Percentiles rank a stretch among this genome's conserved stretches.
These are phyloP conservation scores for Toxicodendron radicans DNA, from an alignment of 345 rosid species.

Conservation along the genomic window DNA sequence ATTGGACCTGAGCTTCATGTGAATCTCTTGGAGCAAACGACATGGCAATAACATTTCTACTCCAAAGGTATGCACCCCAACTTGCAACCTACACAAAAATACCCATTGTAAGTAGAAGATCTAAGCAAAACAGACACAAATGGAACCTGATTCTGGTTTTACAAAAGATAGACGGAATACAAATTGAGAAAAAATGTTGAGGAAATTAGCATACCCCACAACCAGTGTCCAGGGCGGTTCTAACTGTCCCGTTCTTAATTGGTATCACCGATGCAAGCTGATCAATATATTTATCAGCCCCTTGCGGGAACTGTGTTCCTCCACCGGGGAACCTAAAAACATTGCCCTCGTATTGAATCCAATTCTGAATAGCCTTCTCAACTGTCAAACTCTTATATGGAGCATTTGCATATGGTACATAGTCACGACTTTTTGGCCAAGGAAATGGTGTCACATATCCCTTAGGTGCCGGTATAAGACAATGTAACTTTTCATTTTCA, in stretches of 20 bases:
- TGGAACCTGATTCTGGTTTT: background rate
- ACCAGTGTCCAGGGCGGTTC: constrained; percentile 97
- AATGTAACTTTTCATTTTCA: constrained; percentile 67
- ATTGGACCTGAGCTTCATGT: constrained; percentile 98
- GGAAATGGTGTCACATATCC: constrained; percentile 96
- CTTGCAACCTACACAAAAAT: constrained; percentile 77
- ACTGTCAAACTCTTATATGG: constrained; percentile 97
- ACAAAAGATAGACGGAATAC: background rate
- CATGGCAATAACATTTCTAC: constrained; percentile 93
- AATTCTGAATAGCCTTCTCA: constrained; percentile 98
- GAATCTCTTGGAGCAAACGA: constrained; percentile 99
- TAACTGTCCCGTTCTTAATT: constrained; percentile 81
- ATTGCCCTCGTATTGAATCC: constrained; percentile 96
- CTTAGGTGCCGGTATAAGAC: constrained; percentile 88
- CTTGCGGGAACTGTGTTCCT: constrained; percentile 99
- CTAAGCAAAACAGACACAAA: constrained; percentile 1
- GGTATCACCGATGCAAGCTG: constrained; percentile 95
- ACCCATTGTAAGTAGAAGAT: constrained; percentile 5
- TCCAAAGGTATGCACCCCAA: constrained; percentile 98
- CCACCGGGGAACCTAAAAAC: constrained; percentile 99
- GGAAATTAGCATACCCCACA: constrained; percentile 75
- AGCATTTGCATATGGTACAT: constrained; percentile 96
- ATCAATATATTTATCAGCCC: constrained; percentile 93
- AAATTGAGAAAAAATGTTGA: constrained; percentile 1
- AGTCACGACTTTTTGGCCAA: constrained; percentile 99